These are phyloP conservation scores for Metarhizium humberi DNA, from an alignment of 2,329 filamentous ascomycete species.

Conservation along the genomic window DNA sequence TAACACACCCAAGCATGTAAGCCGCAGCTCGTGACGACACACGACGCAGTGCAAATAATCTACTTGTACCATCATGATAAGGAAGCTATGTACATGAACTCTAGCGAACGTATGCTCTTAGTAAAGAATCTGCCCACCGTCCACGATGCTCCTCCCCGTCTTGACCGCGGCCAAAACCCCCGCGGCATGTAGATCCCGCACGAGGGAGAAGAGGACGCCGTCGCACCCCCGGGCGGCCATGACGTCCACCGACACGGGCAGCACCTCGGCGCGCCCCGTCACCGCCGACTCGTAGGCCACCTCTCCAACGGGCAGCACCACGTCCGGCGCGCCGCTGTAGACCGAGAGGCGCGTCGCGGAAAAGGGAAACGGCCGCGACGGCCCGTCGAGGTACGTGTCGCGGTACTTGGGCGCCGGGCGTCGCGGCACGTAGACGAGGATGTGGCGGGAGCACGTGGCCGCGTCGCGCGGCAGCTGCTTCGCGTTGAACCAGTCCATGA, in stretches of 20 bases:
- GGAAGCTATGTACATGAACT: too few relatives aligned
- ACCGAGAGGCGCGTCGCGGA: slow-evolving; percentile 23
- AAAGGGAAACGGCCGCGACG: slow-evolving; percentile 38
- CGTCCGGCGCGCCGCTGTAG: slow-evolving; percentile 29
- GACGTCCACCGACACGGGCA: slow-evolving; percentile 50
- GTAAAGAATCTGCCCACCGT: slow-evolving; percentile 15
- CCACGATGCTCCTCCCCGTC: slow-evolving; percentile 25
- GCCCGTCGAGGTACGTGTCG: slow-evolving; percentile 26
- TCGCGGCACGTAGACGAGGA: slow-evolving; percentile 37
- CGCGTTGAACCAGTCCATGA: slow-evolving; percentile 35
- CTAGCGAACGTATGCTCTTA: too few relatives aligned
- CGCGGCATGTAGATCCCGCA: slow-evolving; percentile 37
- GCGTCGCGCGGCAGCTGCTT: slow-evolving; percentile 26
- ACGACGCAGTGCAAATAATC: too few relatives aligned
- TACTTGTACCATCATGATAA: too few relatives aligned
- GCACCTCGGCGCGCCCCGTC: slow-evolving; percentile 34
- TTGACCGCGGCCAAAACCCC: slow-evolving; percentile 37
- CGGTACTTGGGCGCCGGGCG: slow-evolving; percentile 16
- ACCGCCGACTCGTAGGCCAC: slow-evolving; percentile 24
- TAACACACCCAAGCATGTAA: too few relatives aligned
- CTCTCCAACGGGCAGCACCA: slow-evolving; percentile 33
- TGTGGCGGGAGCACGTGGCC: slow-evolving; percentile 33
- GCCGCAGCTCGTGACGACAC: too few relatives aligned
- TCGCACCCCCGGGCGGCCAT: slow-evolving; percentile 52
- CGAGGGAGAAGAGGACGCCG: slow-evolving; percentile 44